Evolutionary conservation across 257 asterid genomes (phyloP).

Genomic region (Leonotis leonurus): DNA sequence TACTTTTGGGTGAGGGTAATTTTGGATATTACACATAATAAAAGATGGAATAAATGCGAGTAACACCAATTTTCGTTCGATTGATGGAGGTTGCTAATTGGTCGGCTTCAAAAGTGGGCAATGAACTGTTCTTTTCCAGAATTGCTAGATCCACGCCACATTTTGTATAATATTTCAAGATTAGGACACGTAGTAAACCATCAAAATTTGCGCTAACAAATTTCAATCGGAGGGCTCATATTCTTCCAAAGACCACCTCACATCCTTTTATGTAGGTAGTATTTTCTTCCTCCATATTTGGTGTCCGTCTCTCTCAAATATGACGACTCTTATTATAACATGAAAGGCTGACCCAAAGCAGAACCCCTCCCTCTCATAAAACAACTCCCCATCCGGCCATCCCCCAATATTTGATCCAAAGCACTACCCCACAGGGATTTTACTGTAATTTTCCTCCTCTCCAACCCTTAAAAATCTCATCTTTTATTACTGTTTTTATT

Average conservation of each 20-base stretch:
- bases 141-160: constrained; percentile 25
- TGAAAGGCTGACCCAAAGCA: constrained; percentile 26
- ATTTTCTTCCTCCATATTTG: constrained; percentile 17
- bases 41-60: neutral
- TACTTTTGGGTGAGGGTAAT: neutral
- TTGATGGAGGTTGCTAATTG: neutral
- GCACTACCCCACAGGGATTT: constrained; percentile 34
- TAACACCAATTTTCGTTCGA: neutral
- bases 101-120: constrained; percentile 21
- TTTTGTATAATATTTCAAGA: constrained; percentile 1
- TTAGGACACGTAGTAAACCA: constrained; percentile 49
- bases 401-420: constrained; percentile 31
- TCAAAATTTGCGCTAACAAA: constrained; percentile 22
- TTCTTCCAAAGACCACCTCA: constrained; percentile 12
- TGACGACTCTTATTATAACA: constrained; percentile 13
- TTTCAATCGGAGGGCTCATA: constrained; percentile 37
- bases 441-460: constrained; percentile 32
- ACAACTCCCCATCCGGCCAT: constrained; percentile 18
- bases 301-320: constrained; percentile 3
- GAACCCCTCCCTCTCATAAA: constrained; percentile 13
- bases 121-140: neutral
- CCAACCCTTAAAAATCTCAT: neutral
- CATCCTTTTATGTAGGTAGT: constrained; percentile 1
- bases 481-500: neutral
- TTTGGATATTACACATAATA: neutral